These are phyloP conservation scores for Phytopythium chamaehyphon DNA, from an alignment of 352 stramenopile species.

Conservation along the genomic window DNA sequence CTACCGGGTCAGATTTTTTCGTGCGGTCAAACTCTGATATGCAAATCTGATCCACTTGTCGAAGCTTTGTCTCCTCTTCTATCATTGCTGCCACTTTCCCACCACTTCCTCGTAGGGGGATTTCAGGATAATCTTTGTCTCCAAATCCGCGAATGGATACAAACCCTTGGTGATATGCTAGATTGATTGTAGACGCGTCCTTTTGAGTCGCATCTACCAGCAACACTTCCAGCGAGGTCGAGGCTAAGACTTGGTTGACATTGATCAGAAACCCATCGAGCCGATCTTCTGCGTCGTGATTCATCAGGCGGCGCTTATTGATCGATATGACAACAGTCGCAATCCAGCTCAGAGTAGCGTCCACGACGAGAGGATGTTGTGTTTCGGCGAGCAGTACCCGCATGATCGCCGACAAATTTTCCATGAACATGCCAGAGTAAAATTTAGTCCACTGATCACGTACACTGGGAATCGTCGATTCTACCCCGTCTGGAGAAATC, in stretches of 20 bases:
- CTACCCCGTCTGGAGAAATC: not conserved
- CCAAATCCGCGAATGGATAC: slow-evolving; percentile 24
- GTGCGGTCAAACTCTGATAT: not conserved
- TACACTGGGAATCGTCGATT: slow-evolving; percentile 10
- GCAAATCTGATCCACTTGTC: not conserved
- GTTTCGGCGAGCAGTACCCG: slow-evolving; percentile 12
- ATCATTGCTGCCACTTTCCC: not conserved
- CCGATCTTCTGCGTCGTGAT: slow-evolving; percentile 30
- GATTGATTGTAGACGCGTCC: slow-evolving; percentile 10
- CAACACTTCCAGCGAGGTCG: slow-evolving; percentile 11
- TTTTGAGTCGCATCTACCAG: slow-evolving; percentile 8
- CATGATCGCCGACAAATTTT: slow-evolving; percentile 18
- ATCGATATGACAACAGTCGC: slow-evolving; percentile 32
- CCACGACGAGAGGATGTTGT: slow-evolving; percentile 25
- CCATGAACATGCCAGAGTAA: slow-evolving; percentile 16
- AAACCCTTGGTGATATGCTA: slow-evolving; percentile 26
- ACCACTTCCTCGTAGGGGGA: not conserved
- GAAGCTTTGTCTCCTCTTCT: not conserved
- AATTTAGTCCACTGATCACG: slow-evolving; percentile 25
- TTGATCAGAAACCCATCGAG: slow-evolving; percentile 53
- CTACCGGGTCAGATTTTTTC: no score
- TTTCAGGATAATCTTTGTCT: slow-evolving; percentile 8
- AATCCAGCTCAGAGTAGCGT: slow-evolving; percentile 21
- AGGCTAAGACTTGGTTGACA: slow-evolving; percentile 22
- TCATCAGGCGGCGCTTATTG: slow-evolving; percentile 37